These are phyloP conservation scores for Chaetomium tenue DNA, from an alignment of 495 filamentous ascomycete species.

Conservation along the genomic window DNA sequence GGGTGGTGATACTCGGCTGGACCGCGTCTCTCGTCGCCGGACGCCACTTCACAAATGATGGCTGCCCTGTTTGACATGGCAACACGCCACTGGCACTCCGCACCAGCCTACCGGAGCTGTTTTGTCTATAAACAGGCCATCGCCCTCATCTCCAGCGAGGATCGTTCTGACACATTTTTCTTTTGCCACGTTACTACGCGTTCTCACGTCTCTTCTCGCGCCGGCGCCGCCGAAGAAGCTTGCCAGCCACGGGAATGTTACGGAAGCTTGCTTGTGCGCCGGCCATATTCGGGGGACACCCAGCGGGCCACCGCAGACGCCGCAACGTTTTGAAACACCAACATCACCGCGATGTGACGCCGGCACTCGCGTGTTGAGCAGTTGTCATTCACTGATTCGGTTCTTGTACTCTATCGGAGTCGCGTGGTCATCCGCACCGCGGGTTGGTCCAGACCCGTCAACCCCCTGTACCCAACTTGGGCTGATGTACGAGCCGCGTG, in stretches of 20 bases:
- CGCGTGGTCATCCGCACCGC: not conserved
- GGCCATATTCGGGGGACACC: not conserved
- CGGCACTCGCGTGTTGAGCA: not conserved
- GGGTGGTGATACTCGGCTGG: not conserved
- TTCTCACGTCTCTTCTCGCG: not conserved
- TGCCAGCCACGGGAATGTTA: not conserved
- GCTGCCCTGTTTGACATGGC: slow-evolving; percentile 2
- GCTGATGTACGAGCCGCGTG: slow-evolving; percentile 24
- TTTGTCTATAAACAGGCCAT: not conserved
- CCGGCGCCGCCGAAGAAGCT: not conserved
- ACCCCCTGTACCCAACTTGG: not conserved
- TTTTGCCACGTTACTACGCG: not conserved
- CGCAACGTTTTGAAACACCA: slow-evolving; percentile 19
- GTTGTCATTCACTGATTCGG: not conserved
- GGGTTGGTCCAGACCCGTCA: not conserved
- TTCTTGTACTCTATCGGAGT: not conserved
- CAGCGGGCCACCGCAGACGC: slow-evolving; percentile 15
- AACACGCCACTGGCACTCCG: slow-evolving; percentile 5
- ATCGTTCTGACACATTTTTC: not conserved
- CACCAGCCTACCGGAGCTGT: not conserved
- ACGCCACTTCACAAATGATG: not conserved
- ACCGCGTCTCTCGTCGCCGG: not conserved
- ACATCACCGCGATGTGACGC: slow-evolving; percentile 14
- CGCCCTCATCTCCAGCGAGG: not conserved
- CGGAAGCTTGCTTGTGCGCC: not conserved